Percentiles rank a stretch among this genome's conserved stretches.
Conservation (phyloP, 2,329 filamentous ascomycete genomes). For the Aphanocladium album region DNA sequence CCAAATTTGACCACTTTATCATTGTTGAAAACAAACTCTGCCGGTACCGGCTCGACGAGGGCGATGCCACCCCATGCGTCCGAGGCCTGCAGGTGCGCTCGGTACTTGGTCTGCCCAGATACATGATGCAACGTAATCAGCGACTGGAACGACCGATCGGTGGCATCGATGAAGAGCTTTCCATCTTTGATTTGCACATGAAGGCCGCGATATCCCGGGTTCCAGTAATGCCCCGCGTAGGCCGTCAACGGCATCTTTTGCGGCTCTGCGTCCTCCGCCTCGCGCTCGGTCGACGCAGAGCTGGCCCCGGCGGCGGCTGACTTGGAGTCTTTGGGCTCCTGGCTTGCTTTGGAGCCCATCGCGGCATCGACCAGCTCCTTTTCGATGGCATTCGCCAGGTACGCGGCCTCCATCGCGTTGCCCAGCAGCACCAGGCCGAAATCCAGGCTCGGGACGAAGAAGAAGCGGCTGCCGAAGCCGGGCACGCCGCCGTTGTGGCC, state of each 20-base stretch:
- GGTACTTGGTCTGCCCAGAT: slow-evolving; percentile 3
- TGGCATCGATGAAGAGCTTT: slow-evolving; percentile 7
- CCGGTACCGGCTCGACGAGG: background rate
- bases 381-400: background rate
- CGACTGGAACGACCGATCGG: background rate
- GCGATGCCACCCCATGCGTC: background rate
- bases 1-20: slow-evolving; percentile 3
- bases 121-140: slow-evolving; percentile 2
- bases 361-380: background rate
- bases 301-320: too few relatives aligned
- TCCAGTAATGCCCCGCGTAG: slow-evolving; percentile 6
- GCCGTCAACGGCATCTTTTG: slow-evolving; percentile 3
- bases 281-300: background rate
- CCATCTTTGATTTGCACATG: slow-evolving; percentile 1
- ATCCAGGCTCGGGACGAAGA: slow-evolving; percentile 7
- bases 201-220: slow-evolving; percentile 5
- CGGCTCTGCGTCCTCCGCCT: background rate
- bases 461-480: slow-evolving; percentile 7
- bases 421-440: slow-evolving; percentile 9
- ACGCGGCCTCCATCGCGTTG: slow-evolving; percentile 1
- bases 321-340: background rate
- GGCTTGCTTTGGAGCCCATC: background rate
- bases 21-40: slow-evolving; percentile 5
- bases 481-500: slow-evolving; percentile 9
- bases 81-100: background rate